A percentile compares a stretch with the other conserved stretches of the same genome.
Evolutionary conservation across 1,139 yeast species (phyloP).

Genomic region (Geotrichum histeridarum): DNA sequence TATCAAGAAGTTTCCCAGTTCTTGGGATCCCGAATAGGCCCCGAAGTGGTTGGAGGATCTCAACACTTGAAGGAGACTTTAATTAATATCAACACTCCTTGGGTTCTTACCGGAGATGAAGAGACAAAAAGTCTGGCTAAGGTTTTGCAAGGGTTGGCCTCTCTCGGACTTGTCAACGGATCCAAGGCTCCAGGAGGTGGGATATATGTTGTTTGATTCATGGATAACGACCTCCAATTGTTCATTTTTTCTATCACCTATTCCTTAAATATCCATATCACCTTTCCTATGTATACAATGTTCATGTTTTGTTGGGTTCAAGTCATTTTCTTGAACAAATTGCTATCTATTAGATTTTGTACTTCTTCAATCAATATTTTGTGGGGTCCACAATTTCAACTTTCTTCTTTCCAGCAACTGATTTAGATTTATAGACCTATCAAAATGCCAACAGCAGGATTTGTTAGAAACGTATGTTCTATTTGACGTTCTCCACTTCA

Average conservation of each 20-base stretch:
- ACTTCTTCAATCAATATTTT: no score
- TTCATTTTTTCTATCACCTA: no score
- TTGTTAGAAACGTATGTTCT: constrained; percentile 14
- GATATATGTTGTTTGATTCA: constrained; percentile 3
- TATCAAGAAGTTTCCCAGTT: background rate
- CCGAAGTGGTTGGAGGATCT: constrained; percentile 13
- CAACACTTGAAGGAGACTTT: constrained; percentile 11
- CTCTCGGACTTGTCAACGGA: constrained; percentile 16
- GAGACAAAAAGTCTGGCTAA: constrained; percentile 15
- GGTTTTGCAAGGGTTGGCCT: constrained; percentile 15
- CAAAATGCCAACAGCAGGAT: constrained; percentile 14
- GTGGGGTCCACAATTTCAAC: background rate
- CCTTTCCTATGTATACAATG: no score
- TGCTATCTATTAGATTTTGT: no score
- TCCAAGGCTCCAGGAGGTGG: constrained; percentile 17
- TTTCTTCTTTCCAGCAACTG: background rate
- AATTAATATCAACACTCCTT: constrained; percentile 15
- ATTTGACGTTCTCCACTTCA: background rate
- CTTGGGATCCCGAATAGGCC: constrained; percentile 17
- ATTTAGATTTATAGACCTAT: background rate
- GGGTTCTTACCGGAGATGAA: constrained; percentile 12
- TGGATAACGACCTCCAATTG: no score
- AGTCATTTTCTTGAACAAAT: no score
- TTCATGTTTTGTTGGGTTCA: no score
- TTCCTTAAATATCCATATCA: no score